Evolutionary conservation across 1,284 basidiomycete genomes (phyloP).

Genomic region (Takashimella tepidaria): DNA sequence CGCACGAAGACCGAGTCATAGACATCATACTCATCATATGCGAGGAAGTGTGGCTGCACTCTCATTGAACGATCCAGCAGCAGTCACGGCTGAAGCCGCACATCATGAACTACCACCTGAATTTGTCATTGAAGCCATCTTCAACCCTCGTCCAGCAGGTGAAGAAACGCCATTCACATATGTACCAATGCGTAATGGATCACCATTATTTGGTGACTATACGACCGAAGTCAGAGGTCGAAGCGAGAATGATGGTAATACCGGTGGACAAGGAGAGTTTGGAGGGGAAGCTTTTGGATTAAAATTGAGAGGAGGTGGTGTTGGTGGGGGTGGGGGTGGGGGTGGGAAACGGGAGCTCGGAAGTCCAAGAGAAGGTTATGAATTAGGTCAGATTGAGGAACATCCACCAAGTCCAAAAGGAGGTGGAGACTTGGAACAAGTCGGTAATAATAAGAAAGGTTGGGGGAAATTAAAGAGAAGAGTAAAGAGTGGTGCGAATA

Average conservation of each 20-base stretch:
- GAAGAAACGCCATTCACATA: slow-evolving; percentile 40
- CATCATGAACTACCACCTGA: slow-evolving; percentile 31
- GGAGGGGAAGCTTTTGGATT: background rate
- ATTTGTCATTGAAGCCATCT: slow-evolving; percentile 39
- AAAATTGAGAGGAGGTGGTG: background rate
- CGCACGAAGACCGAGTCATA: background rate
- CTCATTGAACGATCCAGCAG: background rate
- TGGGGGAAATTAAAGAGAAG: background rate
- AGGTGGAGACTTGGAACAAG: background rate
- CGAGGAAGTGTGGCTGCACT: background rate
- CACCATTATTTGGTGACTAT: background rate
- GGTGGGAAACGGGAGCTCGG: slow-evolving; percentile 1
- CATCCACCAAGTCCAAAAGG: background rate
- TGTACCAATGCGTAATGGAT: slow-evolving; percentile 13
- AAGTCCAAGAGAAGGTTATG: background rate
- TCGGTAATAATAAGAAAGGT: background rate
- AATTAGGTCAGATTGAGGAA: background rate
- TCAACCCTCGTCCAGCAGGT: slow-evolving; percentile 34
- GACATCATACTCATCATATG: slow-evolving; percentile 15
- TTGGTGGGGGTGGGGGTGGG: background rate
- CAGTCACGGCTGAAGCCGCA: background rate
- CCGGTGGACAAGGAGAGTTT: too few relatives aligned
- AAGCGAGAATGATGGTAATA: background rate
- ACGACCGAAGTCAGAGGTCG: background rate
- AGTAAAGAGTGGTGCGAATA: background rate